Base-by-base conservation (phyloP, 345 rosid genomes). In the Citrus inodora region DNA sequence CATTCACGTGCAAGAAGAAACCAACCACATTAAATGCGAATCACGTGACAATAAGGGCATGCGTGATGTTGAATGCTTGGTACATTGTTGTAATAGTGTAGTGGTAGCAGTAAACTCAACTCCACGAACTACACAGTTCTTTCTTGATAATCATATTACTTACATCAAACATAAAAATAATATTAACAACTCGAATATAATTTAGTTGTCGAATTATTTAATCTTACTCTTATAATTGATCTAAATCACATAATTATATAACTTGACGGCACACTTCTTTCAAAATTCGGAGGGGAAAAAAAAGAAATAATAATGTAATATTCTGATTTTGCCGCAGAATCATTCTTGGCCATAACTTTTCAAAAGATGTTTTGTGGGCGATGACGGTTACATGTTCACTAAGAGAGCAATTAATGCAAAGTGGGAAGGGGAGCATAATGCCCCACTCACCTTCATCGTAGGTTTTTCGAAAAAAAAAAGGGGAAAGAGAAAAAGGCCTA, bases 311-410 rank as follows among this genome's bases (percentile, higher is more conserved):
- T 40, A 40, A 11, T 4, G 13, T 37, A 46, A 38, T 32, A 58
- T 61, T 40, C 24, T 14, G 59, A 75, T 22, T 84, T 81, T 84
- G 86, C 86, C 86, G 86, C 62, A 60, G 73, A 71, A 75, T 46
- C 72, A 78, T 81, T 80, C 40, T 51, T 66, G 61, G 82, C 84
- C 86, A 84, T 71, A 75, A 67, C 84, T 84, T 84, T 81, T 30
- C 4, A 48, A 56, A 25, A 66, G 67, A 24, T 65, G 22, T 58
- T 60, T 53, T n/a, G 48, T 79, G 71, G 77, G 69, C 38, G 71
- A 66, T 51, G 82, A 75, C 40, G 71, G 71, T 35, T 33, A n/a
- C 63, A 28, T 17, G 9, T 14, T 21, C 32, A 4, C 32, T 35
- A 11, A 27, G 38, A 40, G 2, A 37, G 40, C 60, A 48, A 22